Evolutionary conservation across 148 eudicot genomes (phyloP), one percentile per base, ranked within the genome.

Genomic region (Camellia sinensis): DNA sequence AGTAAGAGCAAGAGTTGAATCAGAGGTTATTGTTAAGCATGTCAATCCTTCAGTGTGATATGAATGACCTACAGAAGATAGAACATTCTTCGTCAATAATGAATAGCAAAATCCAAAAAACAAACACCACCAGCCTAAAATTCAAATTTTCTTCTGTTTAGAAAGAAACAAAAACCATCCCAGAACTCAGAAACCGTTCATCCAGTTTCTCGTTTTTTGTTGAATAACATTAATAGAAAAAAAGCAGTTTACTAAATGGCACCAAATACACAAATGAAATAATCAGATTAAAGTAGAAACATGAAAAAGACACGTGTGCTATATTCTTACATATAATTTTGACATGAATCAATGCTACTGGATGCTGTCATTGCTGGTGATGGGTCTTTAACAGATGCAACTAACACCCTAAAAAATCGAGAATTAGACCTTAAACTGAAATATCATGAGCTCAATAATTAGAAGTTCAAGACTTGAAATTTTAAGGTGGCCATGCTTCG

Each of bases 1-100:
- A 67, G 92, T 91, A 81, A 96, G 88, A 79, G 89, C 94, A 77
- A 92, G 87, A 84, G 89, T 78, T 68, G 99, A 96, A 86, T 96
- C 97, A 29, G 93, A 84, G 87, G 86, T 96, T 66, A 93, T 87
- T 12, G 97, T 85, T 88, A 96, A 78, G 90, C 99, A 96, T 21
- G 97, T 93, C 84, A 96, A 62, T 46, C 92, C 92, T 75, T 90
- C 88, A 62, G 90, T 89, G 76, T 96, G 98, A 79, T 90, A 96
- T 0, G 86, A 86, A 86, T 96, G 91, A 84, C 98, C 97, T 93
- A 64, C 18, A 76, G 48, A 82, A 79, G 67, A 79, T 13, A 37
- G 12, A 46, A 66, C 7, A 45, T 17, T 63, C 68, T 69, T 73
- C 29, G 9, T 59, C 63, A 80, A 40, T 73, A 64, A 73, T 22